Conservation (phyloP, 2,329 filamentous ascomycete genomes). For the Penicillium psychrosexuale region DNA sequence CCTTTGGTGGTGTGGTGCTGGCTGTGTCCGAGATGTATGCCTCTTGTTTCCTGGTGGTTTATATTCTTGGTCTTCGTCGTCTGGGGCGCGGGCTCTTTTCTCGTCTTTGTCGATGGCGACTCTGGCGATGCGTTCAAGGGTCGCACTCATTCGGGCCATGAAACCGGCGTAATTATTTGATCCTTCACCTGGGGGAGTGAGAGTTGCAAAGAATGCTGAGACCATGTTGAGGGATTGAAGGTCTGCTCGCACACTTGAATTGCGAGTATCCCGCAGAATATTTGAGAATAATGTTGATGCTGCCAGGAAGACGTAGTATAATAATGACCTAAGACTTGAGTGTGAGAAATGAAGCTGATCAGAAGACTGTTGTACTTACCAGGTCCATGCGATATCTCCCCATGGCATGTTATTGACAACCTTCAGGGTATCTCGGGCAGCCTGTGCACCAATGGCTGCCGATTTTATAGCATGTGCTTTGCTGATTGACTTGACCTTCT, state of each 20-base stretch:
- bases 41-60: constrained; percentile 8
- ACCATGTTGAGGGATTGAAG: constrained; percentile 83
- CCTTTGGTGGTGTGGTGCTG: constrained; percentile 7
- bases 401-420: constrained; percentile 91
- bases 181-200: constrained; percentile 71
- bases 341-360: not conserved
- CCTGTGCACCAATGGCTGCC: constrained; percentile 79
- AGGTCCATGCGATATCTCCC: constrained; percentile 88
- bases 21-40: constrained; percentile 24
- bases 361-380: constrained; percentile 55
- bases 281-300: constrained; percentile 91
- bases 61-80: constrained; percentile 24
- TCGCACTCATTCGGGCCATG: constrained; percentile 84
- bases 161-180: constrained; percentile 81
- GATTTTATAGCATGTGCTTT: constrained; percentile 79
- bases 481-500: constrained; percentile 63
- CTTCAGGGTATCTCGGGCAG: constrained; percentile 84
- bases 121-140: constrained; percentile 87
- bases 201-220: constrained; percentile 79
- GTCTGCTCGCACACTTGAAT: constrained; percentile 77
- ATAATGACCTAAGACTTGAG: constrained; percentile 60
- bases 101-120: constrained; percentile 84
- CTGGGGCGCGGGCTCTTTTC: constrained; percentile 47
- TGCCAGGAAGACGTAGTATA: constrained; percentile 92
- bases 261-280: constrained; percentile 84